Percentiles rank a stretch among this genome's conserved stretches.
phyloP scores from a whole-genome alignment of 768 basidiomycete species.

The Clitopilus passeckerianus region DNA sequence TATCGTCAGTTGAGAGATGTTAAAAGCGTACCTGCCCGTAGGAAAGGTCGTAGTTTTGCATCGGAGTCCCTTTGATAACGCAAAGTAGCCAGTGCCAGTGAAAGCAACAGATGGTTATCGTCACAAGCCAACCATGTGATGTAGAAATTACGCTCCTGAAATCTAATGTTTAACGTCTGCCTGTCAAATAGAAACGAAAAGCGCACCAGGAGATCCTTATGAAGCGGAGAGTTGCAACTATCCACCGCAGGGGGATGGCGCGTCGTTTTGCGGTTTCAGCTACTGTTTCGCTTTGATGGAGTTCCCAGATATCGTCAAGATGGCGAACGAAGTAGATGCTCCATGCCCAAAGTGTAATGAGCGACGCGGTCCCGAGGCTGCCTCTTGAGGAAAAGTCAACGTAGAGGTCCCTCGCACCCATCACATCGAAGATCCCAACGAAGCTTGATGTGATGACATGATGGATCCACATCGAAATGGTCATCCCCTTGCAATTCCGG shows the following conservation, averaged over 20 bases:
- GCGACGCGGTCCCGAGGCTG: conserved; percentile 10
- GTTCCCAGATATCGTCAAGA: not conserved
- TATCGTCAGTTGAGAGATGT: too few relatives aligned
- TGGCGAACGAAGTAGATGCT: conserved; percentile 12
- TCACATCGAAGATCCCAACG: conserved; percentile 14
- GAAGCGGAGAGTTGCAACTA: not conserved
- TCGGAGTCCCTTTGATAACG: conserved; percentile 6
- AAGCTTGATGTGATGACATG: conserved; percentile 13
- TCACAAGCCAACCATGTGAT: conserved; percentile 10
- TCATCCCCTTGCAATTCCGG: conserved; percentile 8
- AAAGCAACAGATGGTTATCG: conserved; percentile 8
- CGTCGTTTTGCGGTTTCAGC: not conserved
- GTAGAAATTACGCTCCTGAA: conserved; percentile 6
- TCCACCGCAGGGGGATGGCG: not conserved
- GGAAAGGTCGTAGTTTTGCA: conserved; percentile 5
- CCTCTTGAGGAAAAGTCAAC: conserved; percentile 10
- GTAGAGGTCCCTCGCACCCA: conserved; percentile 14
- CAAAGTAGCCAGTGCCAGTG: conserved; percentile 13
- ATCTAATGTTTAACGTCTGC: not conserved
- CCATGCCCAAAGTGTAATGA: conserved; percentile 11
- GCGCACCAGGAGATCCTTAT: conserved; percentile 6
- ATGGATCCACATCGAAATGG: conserved; percentile 7
- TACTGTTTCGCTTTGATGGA: too few relatives aligned
- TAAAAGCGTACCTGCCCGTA: conserved; percentile 9
- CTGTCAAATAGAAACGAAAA: not conserved